Conservation (phyloP, 805 yeast species). For the Wickerhamomyces bovis region DNA sequence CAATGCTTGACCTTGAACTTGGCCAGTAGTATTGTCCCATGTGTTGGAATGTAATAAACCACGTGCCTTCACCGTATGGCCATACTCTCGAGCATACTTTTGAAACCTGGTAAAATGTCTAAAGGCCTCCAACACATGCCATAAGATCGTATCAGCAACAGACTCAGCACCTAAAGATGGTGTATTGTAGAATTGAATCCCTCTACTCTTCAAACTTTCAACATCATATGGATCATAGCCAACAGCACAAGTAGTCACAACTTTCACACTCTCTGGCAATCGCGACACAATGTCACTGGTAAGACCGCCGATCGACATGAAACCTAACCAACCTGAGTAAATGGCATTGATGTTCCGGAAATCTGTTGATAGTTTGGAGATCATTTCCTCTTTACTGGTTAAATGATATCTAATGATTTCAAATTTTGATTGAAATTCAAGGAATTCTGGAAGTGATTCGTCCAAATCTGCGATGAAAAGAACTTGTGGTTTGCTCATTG, state of each 20-base stretch:
- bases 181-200: conserved; percentile 41
- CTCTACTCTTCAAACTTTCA: conserved; percentile 30
- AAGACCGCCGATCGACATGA: conserved; percentile 45
- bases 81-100: conserved; percentile 23
- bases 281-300: conserved; percentile 34
- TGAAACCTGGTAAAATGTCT: conserved; percentile 41
- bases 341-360: conserved; percentile 40
- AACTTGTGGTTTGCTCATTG: conserved; percentile 5
- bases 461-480: conserved; percentile 42
- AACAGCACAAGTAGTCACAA: conserved; percentile 49
- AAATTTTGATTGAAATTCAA: conserved; percentile 29
- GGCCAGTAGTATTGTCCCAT: conserved; percentile 5
- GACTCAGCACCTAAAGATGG: conserved; percentile 47
- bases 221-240: conserved; percentile 51
- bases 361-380: conserved; percentile 30
- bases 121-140: conserved; percentile 48
- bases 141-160: conserved; percentile 59
- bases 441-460: conserved; percentile 30
- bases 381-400: conserved; percentile 34
- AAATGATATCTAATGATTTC: conserved; percentile 30
- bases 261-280: conserved; percentile 40
- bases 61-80: conserved; percentile 39
- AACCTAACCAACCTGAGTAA: conserved; percentile 57
- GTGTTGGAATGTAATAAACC: conserved; percentile 27
- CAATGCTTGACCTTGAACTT: conserved; percentile 2